Base-by-base conservation (phyloP, 257 asterid species). In the Apocynum venetum region DNA sequence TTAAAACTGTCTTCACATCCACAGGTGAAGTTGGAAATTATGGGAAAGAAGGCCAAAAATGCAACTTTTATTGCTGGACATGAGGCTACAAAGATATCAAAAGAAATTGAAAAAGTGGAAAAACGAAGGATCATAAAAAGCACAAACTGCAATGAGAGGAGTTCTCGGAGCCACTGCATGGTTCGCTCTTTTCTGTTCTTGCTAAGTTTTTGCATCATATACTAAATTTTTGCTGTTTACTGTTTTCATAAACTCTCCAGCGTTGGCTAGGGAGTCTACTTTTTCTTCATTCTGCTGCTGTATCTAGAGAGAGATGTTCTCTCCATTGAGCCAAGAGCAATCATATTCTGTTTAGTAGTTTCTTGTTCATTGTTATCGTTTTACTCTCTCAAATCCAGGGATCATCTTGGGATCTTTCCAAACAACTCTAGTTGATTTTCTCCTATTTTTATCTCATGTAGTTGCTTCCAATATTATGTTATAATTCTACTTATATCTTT, bases 151-250 rank as follows among this genome's bases (percentile, higher is more conserved):
- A 95, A 93, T 49, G 99, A 95, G 77, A 87, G 98, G 81, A 95
- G 99, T 74, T 95, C 99, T 1, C 79, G 99, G 68, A 95, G 99
- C 85, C 98, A 95, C 78, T 95, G 99, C 98, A 74, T 95, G 98
- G 99, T 94, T 84, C 57, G 72, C 1, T 67, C 72, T 25, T 25
- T 25, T 25, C 31, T 25, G 31, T 25, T 25, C 31, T 25, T 25
- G 31, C 31, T 25, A 25, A 25, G 31, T 25, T 25, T 25, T 25
- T 25, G 31, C 31, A 25, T 25, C 31, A 25, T 25, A 25, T 25
- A 25, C 31, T 25, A 25, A 17, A 4, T 41, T 38, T 66, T 41
- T 41, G 35, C 9, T 66, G 35, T 40, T 66, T 66, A 5, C 12
- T 38, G 68, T 8, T 61, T 61, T 11, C 38, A 59, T 59, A 7